Conservation (phyloP, 768 basidiomycete genomes). For the Boletus pseudopeckii region DNA sequence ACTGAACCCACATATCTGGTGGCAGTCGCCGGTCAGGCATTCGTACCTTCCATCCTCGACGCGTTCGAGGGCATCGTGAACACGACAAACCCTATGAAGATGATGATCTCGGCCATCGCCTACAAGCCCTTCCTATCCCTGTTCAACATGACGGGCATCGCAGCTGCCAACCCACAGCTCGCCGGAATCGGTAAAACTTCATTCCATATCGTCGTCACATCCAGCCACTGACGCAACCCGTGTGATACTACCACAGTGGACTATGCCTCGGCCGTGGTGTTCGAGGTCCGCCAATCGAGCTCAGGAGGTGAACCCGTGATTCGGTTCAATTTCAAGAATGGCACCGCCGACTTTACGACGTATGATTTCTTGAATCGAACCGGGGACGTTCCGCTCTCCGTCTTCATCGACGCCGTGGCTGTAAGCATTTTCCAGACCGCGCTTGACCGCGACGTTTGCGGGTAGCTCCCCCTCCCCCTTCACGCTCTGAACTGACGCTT, state of each 20-base stretch:
- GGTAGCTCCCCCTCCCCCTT: no score
- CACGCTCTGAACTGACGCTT: not conserved
- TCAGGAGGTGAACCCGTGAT: conserved; percentile 48
- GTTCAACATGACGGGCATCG: conserved; percentile 71
- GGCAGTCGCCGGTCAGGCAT: conserved; percentile 63
- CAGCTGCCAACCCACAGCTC: conserved; percentile 47
- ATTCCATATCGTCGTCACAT: not conserved
- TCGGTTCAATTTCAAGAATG: conserved; percentile 70
- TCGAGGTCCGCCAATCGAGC: conserved; percentile 55
- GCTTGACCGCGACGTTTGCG: not conserved
- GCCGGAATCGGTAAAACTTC: conserved; percentile 50
- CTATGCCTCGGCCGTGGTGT: conserved; percentile 54
- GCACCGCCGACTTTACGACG: conserved; percentile 46
- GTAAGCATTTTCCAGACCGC: conserved; percentile 21
- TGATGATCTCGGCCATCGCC: conserved; percentile 57
- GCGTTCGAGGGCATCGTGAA: conserved; percentile 53
- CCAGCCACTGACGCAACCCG: not conserved
- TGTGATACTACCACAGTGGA: conserved; percentile 42
- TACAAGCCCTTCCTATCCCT: conserved; percentile 79
- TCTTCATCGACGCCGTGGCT: conserved; percentile 43
- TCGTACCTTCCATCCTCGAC: conserved; percentile 57
- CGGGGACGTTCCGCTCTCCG: conserved; percentile 53
- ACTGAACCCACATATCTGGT: not conserved
- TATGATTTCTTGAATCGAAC: conserved; percentile 45
- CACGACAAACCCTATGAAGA: conserved; percentile 48